phyloP scores from a whole-genome alignment of 768 basidiomycete genomes.

The Gymnopilus junonius region DNA sequence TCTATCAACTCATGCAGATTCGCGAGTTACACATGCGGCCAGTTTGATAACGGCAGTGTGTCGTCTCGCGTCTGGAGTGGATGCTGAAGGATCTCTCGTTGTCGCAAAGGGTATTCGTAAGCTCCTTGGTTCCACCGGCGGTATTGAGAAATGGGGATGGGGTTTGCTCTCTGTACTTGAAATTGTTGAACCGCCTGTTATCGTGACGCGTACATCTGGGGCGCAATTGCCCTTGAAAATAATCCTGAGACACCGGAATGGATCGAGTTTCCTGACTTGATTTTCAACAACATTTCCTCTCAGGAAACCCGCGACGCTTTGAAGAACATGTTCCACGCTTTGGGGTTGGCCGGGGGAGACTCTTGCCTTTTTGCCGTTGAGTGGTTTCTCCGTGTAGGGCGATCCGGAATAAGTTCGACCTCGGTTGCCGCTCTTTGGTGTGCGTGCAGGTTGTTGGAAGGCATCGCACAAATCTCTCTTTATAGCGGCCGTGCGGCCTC shows the following conservation, averaged over 20 bases:
- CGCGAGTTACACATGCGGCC: constrained; percentile 72
- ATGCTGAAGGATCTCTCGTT: constrained; percentile 29
- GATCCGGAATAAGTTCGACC: constrained; percentile 43
- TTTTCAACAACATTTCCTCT: constrained; percentile 59
- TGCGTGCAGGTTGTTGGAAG: constrained; percentile 76
- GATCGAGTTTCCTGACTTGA: constrained; percentile 61
- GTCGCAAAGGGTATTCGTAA: constrained; percentile 59
- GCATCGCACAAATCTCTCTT: constrained; percentile 57
- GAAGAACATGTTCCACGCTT: constrained; percentile 70
- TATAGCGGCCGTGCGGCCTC: constrained; percentile 31
- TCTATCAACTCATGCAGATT: constrained; percentile 70
- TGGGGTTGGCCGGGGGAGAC: constrained; percentile 74
- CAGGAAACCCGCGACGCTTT: constrained; percentile 57
- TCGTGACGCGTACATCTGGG: constrained; percentile 49
- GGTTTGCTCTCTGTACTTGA: constrained; percentile 81
- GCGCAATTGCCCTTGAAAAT: constrained; percentile 64
- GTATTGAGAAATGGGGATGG: constrained; percentile 94
- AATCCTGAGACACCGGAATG: constrained; percentile 38
- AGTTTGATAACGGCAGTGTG: constrained; percentile 75
- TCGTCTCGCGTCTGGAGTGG: constrained; percentile 39
- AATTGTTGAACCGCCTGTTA: constrained; percentile 59
- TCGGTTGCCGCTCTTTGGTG: constrained; percentile 86
- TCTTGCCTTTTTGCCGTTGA: constrained; percentile 77
- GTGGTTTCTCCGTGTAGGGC: constrained; percentile 72
- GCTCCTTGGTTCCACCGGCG: constrained; percentile 80